Evolutionary conservation across 2,329 filamentous ascomycete genomes (phyloP), one percentile per base, ranked within the genome.

Genomic region (Fonsecaea erecta): DNA sequence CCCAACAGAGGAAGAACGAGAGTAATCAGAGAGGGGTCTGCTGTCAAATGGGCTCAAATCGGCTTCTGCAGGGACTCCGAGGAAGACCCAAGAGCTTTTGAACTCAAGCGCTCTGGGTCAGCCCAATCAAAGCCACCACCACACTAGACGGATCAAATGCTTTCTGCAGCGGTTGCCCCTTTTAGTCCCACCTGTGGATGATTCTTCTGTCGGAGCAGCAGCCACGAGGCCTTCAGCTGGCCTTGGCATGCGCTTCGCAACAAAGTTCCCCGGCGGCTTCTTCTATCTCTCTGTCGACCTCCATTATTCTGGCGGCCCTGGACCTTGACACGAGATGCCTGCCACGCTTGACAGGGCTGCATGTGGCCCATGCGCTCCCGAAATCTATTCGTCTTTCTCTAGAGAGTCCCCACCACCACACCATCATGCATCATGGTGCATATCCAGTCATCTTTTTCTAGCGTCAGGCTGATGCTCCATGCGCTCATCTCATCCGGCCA

Each of bases 151-250:
- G n/a, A 12, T 12, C 37, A 26, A 32, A 28, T 51, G 30, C n/a
- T 53, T 26, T 26, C 51, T 26, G 43, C 64, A 62, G 53, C 63
- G 63, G 43, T 52, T 52, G 60, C 66, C 66, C 56, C n/a, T 61
- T 68, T 59, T 34, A 43, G 65, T 56, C 59, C 3, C 55, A 9
- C n/a, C 37, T 28, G 37, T n/a, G 24, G 43, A 26, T 16, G 11
- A 9, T 32, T 37, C 30, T 37, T 26, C 57, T 60, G 57, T 43
- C 21, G 24, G 57, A 32, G 21, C 34, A 16, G 48, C 21, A 51
- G 56, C 60, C 56, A 67, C 56, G 56, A 63, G 60, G 62, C 43
- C 46, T 60, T 68, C 66, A 68, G 66, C 66, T 68, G 58, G 28
- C 26, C 66, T 68, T 68, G 66, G 66, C 66, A 53, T 34, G 21